Evolutionary conservation across 257 asterid species (phyloP), one percentile per base, ranked within the genome.

Genomic region (Petunia axillaris): DNA sequence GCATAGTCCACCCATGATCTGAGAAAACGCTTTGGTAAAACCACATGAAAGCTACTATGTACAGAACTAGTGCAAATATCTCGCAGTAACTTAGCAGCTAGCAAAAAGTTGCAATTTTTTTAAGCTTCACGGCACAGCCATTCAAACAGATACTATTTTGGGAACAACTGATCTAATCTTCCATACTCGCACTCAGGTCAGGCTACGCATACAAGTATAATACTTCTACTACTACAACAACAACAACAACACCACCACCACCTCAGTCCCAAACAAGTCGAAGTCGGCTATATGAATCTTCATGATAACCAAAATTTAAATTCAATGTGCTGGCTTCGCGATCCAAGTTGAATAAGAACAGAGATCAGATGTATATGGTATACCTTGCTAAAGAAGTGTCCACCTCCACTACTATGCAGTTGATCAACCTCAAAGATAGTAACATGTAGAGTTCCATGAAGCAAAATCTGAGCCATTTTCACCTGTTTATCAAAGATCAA

Each of bases 361-460:
- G 9, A 43, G 66, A 77, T 73, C 46, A 60, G 8, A 43, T 14
- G 44, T 59, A 11, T 14, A 40, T 9, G 7, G 25, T 41, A 73
- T 60, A 87, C 90, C 90, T 82, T 87, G 35, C 82, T 39, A 75
- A 87, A 87, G 48, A 87, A 79, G 9, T 81, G 55, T 3, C 77
- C 89, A 63, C 82, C 88, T 10, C 67, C 81, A 11, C 41, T 81
- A 1, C 35, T 50, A 64, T 82, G 86, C 15, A 85, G 77, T 70
- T 38, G 64, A 68, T 85, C 91, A 13, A 87, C 91, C 82, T 85
- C 91, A 40, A 60, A 84, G 83, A 87, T 79, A 60, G 89, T 85
- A 62, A 80, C 91, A 78, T 87, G 91, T 25, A 87, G 86, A 70
- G 89, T 87, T 60, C 91, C 91, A 64, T 87, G 91, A 55, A 87